Evolutionary conservation across 2,329 filamentous ascomycete genomes (phyloP).

Genomic region (Colletotrichum sp.): DNA sequence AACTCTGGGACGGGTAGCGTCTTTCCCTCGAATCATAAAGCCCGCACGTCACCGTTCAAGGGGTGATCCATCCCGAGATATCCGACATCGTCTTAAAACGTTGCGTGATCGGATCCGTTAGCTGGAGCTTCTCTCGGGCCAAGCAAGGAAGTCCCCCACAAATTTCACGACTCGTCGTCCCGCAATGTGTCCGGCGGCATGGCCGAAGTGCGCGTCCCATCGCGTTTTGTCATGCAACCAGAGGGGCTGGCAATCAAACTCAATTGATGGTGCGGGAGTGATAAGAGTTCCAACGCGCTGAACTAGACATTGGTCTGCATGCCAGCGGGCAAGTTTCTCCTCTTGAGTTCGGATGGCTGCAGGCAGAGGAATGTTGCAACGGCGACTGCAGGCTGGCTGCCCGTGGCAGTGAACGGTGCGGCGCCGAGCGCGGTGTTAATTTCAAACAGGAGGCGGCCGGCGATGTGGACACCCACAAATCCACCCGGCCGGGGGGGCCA

Average conservation of each 20-base stretch:
- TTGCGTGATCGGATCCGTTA: constrained; percentile 7
- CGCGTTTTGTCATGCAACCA: neutral
- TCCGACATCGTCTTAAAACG: neutral
- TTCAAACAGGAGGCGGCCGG: neutral
- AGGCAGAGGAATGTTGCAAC: neutral
- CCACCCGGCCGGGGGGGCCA: neutral
- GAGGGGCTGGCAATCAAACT: neutral
- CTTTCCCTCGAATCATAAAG: neutral
- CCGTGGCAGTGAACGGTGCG: neutral
- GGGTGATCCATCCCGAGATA: neutral
- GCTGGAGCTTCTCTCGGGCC: neutral
- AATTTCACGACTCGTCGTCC: neutral
- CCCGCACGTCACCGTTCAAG: neutral
- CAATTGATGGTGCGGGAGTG: neutral
- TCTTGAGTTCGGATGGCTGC: neutral
- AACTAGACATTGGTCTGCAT: neutral
- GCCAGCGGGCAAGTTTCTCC: neutral
- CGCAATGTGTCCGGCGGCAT: neutral
- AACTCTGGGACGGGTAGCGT: neutral
- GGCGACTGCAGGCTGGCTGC: neutral
- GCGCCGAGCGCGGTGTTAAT: neutral
- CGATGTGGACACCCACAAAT: neutral
- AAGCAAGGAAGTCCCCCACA: neutral
- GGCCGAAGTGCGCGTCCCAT: neutral
- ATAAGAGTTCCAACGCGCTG: neutral